A percentile compares a stretch with the other conserved stretches of the same genome.
These are phyloP conservation scores for Malassezia equina DNA, from an alignment of 1,284 basidiomycete genomes.

Conservation along the genomic window DNA sequence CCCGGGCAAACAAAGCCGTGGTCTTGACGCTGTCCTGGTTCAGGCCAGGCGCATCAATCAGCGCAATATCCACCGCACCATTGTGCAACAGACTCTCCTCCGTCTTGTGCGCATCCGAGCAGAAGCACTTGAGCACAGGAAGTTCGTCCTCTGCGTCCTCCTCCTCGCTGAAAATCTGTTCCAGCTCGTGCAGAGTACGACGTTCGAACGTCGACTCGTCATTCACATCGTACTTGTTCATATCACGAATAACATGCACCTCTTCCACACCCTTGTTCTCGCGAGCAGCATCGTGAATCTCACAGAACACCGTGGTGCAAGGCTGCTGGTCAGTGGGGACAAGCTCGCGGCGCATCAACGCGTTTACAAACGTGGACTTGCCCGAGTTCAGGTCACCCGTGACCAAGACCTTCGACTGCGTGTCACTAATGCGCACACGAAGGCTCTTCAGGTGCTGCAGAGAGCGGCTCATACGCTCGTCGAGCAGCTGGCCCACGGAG, in stretches of 20 bases:
- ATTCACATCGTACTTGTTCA: constrained; percentile 60
- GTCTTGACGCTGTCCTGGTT: constrained; percentile 94
- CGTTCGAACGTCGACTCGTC: constrained; percentile 70
- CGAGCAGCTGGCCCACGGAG: constrained; percentile 82
- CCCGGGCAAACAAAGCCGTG: constrained; percentile 86
- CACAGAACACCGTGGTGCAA: constrained; percentile 92
- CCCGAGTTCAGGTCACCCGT: constrained; percentile 99
- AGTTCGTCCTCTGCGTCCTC: constrained; percentile 54
- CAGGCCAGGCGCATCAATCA: constrained; percentile 95
- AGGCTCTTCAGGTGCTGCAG: constrained; percentile 75
- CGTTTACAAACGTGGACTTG: constrained; percentile 96
- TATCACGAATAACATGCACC: constrained; percentile 57
- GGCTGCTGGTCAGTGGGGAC: constrained; percentile 98
- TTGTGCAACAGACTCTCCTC: constrained; percentile 57
- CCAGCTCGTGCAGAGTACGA: constrained; percentile 61
- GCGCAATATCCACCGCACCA: constrained; percentile 90
- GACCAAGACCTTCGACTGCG: constrained; percentile 87
- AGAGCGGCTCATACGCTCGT: constrained; percentile 70
- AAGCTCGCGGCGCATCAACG: constrained; percentile 62
- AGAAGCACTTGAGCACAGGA: constrained; percentile 50
- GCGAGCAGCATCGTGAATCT: constrained; percentile 84
- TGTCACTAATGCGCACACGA: constrained; percentile 75
- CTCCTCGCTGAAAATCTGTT: constrained; percentile 64
- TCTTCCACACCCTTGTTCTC: constrained; percentile 66
- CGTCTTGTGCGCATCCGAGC: constrained; percentile 27